phyloP scores from a whole-genome alignment of 305 asterid species.

The Plantago coronopus region DNA sequence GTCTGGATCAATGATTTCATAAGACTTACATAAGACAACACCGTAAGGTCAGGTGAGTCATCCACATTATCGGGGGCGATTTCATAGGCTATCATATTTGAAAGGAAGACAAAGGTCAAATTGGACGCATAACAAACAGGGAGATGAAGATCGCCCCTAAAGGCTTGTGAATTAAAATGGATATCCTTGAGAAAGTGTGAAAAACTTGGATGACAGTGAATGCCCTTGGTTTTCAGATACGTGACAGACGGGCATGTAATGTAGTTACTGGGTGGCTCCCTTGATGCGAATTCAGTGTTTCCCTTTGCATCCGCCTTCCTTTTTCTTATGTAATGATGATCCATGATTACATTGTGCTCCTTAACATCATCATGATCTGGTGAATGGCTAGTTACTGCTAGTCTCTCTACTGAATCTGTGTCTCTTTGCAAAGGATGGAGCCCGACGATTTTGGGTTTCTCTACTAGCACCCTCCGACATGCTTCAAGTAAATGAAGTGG shows the following conservation, averaged over 20 bases:
- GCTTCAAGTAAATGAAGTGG: not conserved
- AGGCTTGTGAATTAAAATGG: not conserved
- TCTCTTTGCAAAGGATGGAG: too few species aligned
- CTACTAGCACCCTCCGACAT: not conserved
- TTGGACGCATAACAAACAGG: not conserved
- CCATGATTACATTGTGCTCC: too few species aligned
- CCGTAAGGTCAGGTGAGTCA: not conserved
- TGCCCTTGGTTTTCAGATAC: not conserved
- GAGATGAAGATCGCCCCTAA: not conserved
- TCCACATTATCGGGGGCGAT: not conserved
- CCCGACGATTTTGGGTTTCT: not conserved
- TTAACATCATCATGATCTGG: too few species aligned
- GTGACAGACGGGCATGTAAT: not conserved
- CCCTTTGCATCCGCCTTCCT: too few species aligned
- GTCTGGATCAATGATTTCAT: constrained; percentile 4
- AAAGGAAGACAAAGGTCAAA: not conserved
- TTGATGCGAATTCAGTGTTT: too few species aligned
- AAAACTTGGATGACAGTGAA: not conserved
- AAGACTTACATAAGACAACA: not conserved
- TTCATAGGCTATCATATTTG: not conserved
- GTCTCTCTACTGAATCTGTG: too few species aligned
- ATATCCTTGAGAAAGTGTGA: not conserved
- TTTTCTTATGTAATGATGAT: too few species aligned
- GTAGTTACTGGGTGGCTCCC: not conserved
- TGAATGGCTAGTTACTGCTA: too few species aligned